Percentiles rank a stretch among this genome's conserved stretches.
Evolutionary conservation across 1,284 basidiomycete genomes (phyloP).

Genomic region (Ustilago cynodontis): DNA sequence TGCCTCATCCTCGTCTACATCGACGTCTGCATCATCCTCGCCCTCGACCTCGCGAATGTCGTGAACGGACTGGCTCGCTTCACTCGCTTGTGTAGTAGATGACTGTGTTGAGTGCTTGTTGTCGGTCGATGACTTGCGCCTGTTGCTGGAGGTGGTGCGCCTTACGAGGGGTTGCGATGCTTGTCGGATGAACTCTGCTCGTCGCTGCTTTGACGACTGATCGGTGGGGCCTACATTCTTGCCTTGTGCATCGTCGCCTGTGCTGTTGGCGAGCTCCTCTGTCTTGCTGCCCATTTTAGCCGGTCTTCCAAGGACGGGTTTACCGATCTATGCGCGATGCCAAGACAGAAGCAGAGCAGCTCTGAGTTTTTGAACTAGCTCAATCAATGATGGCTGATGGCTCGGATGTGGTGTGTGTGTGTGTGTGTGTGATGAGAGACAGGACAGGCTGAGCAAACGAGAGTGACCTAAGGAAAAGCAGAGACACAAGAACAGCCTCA

Average conservation of each 20-base stretch:
- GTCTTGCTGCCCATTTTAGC: slow-evolving; percentile 16
- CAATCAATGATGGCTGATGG: no score
- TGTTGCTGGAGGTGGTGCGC: slow-evolving; percentile 28
- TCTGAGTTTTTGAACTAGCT: not conserved
- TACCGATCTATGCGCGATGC: not conserved
- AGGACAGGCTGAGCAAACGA: not conserved
- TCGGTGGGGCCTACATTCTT: slow-evolving; percentile 14
- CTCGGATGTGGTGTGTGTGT: no score
- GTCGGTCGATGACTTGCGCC: slow-evolving; percentile 22
- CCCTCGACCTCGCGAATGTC: slow-evolving; percentile 31
- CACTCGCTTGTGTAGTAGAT: slow-evolving; percentile 15
- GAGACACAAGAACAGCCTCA: not conserved
- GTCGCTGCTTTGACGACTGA: slow-evolving; percentile 31
- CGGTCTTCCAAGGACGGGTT: not conserved
- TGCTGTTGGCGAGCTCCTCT: slow-evolving; percentile 22
- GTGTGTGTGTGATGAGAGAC: no score
- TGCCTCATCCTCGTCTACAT: slow-evolving; percentile 15
- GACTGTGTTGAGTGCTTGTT: slow-evolving; percentile 25
- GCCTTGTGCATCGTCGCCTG: slow-evolving; percentile 21
- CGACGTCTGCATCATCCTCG: slow-evolving; percentile 20
- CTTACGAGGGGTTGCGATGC: slow-evolving; percentile 39
- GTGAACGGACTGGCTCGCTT: slow-evolving; percentile 15
- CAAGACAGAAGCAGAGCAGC: not conserved
- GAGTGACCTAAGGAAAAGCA: no score
- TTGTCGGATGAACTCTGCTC: slow-evolving; percentile 49